A percentile compares a stretch with the other conserved stretches of the same genome.
These are phyloP conservation scores for Lentinula sp. DNA, from an alignment of 768 basidiomycete genomes.

Conservation along the genomic window DNA sequence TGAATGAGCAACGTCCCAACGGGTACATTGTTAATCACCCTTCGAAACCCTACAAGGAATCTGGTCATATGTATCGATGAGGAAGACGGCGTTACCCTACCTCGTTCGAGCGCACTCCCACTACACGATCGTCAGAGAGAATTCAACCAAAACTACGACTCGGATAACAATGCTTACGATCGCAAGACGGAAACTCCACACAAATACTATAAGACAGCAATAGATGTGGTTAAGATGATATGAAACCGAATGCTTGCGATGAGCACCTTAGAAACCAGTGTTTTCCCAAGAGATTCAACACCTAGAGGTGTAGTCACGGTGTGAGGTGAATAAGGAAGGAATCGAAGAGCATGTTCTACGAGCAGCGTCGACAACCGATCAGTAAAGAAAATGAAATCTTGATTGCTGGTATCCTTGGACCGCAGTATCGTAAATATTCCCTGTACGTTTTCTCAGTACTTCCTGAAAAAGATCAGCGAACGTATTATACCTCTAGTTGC, in stretches of 20 bases:
- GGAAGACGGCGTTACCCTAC: slow-evolving; percentile 20
- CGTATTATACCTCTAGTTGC: slow-evolving; percentile 62
- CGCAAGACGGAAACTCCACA: slow-evolving; percentile 89
- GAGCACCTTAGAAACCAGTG: slow-evolving; percentile 51
- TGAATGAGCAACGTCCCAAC: slow-evolving; percentile 91
- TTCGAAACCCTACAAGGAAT: slow-evolving; percentile 38
- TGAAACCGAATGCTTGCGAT: background rate
- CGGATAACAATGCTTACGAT: slow-evolving; percentile 47
- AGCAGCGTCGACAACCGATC: slow-evolving; percentile 83
- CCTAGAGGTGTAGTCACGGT: slow-evolving; percentile 65
- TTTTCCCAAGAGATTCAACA: slow-evolving; percentile 50
- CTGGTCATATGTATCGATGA: background rate
- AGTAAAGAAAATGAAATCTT: slow-evolving; percentile 91
- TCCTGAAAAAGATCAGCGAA: background rate
- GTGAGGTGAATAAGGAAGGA: slow-evolving; percentile 66
- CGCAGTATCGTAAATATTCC: slow-evolving; percentile 88
- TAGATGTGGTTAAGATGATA: background rate
- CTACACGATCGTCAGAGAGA: slow-evolving; percentile 28
- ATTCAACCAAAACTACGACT: background rate
- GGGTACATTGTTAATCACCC: slow-evolving; percentile 81
- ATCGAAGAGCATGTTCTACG: slow-evolving; percentile 77
- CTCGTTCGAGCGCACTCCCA: slow-evolving; percentile 87
- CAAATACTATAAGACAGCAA: slow-evolving; percentile 41
- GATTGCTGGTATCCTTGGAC: slow-evolving; percentile 59
- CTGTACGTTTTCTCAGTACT: slow-evolving; percentile 28